phyloP scores from a whole-genome alignment of 2,329 filamentous ascomycete genomes.

The Mariannaea elegans region DNA sequence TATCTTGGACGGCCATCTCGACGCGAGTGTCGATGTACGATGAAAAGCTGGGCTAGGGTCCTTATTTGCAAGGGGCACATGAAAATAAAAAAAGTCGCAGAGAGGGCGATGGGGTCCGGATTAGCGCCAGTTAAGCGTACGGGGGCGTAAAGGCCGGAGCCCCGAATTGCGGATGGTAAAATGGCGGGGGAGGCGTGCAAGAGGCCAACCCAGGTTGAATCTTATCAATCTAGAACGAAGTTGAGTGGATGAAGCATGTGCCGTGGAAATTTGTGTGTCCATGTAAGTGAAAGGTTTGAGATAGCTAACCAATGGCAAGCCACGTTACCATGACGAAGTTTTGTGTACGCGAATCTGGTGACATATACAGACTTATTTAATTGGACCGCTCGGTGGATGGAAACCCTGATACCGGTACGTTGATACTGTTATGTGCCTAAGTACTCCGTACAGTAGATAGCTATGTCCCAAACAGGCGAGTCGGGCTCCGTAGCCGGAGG shows the following conservation, averaged over 20 bases:
- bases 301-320: no score
- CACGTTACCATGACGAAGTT: not conserved
- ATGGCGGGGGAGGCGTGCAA: not conserved
- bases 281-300: no score
- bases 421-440: no score
- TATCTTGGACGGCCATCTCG: slow-evolving; percentile 39
- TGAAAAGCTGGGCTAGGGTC: slow-evolving; percentile 2
- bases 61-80: slow-evolving; percentile 12
- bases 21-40: not conserved
- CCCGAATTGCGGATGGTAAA: not conserved
- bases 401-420: not conserved
- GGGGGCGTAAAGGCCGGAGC: slow-evolving; percentile 11
- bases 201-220: slow-evolving; percentile 1
- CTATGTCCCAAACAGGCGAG: not conserved
- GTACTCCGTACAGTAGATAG: no score
- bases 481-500: slow-evolving; percentile 9
- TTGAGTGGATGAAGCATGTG: no score
- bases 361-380: not conserved
- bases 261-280: not conserved
- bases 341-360: not conserved
- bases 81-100: slow-evolving; percentile 12
- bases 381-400: not conserved
- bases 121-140: slow-evolving; percentile 15
- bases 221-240: slow-evolving; percentile 4
- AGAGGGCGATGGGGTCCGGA: not conserved